Conservation (phyloP, 768 basidiomycete species). For the Suillus fuscotomentosus region DNA sequence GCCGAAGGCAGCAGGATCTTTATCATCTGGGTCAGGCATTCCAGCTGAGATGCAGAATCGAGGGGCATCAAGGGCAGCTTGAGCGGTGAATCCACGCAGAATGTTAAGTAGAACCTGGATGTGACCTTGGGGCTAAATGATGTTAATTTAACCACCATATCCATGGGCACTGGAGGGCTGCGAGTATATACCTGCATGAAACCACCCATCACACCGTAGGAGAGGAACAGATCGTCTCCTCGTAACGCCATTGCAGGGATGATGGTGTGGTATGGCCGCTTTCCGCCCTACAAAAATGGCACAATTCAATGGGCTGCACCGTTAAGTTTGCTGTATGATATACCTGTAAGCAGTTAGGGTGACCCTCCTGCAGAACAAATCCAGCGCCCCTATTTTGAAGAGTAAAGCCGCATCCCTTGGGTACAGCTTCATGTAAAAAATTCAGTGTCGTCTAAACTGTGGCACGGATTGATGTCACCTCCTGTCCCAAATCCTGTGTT, state of each 20-base stretch:
- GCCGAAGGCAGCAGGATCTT: constrained; percentile 46
- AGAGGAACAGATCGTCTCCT: constrained; percentile 80
- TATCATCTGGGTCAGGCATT: constrained; percentile 56
- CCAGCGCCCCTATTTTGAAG: constrained; percentile 91
- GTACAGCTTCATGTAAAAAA: constrained; percentile 57
- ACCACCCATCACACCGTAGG: constrained; percentile 91
- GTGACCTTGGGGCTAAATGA: constrained; percentile 84
- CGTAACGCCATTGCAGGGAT: constrained; percentile 85
- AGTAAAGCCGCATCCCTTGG: constrained; percentile 94
- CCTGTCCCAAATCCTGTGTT: constrained; percentile 82
- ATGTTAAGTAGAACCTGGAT: constrained; percentile 92
- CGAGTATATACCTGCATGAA: constrained; percentile 68
- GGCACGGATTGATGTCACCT: constrained; percentile 39
- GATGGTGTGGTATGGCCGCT: constrained; percentile 91
- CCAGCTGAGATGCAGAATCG: constrained; percentile 95
- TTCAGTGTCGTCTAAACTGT: neutral
- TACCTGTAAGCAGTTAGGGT: constrained; percentile 84
- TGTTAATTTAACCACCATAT: neutral
- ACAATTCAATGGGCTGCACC: neutral
- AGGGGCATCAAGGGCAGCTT: constrained; percentile 91
- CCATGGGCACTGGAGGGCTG: neutral
- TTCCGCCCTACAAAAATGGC: constrained; percentile 55
- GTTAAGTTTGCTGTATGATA: constrained; percentile 5
- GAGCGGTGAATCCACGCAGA: constrained; percentile 81
- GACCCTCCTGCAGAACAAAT: constrained; percentile 76